Conservation (phyloP, 352 stramenopile genomes). For the Globisporangium viniferum region DNA sequence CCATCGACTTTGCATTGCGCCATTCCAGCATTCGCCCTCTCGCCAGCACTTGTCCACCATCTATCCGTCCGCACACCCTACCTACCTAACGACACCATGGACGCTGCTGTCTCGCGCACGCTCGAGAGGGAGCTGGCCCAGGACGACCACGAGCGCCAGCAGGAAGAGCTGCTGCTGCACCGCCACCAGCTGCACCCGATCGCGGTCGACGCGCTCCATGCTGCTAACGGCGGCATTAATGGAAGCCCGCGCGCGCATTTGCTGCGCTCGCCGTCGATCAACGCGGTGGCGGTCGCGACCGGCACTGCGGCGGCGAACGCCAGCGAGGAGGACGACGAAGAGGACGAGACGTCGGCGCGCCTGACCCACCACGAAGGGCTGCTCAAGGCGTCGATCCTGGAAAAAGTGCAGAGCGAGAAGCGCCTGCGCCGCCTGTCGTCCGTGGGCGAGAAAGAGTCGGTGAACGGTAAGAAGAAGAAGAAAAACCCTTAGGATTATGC, state of each 20-base stretch:
- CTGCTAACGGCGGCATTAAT: neutral
- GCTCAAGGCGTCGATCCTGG: slow-evolving; percentile 73
- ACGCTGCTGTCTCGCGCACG: neutral
- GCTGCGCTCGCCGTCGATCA: slow-evolving; percentile 16
- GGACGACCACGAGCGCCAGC: neutral
- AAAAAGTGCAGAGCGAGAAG: slow-evolving; percentile 75
- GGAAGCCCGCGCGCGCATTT: slow-evolving; percentile 11
- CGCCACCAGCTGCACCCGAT: slow-evolving; percentile 17
- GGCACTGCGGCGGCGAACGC: slow-evolving; percentile 8
- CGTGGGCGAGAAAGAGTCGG: slow-evolving; percentile 23
- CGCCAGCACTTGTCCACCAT: neutral
- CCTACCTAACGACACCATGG: neutral
- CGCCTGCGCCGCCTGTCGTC: slow-evolving; percentile 56
- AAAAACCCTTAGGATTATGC: neutral
- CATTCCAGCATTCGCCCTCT: slow-evolving; percentile 5
- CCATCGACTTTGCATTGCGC: neutral
- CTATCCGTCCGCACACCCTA: neutral
- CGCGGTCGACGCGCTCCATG: slow-evolving; percentile 1
- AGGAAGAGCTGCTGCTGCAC: slow-evolving; percentile 11
- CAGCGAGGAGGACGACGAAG: slow-evolving; percentile 28
- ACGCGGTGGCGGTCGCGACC: slow-evolving; percentile 10
- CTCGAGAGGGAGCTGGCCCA: slow-evolving; percentile 14
- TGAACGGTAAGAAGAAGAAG: slow-evolving; percentile 8
- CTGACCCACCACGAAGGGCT: slow-evolving; percentile 54
- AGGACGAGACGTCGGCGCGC: slow-evolving; percentile 30